Percentiles rank a stretch among this genome's conserved stretches.
Evolutionary conservation across 2,329 filamentous ascomycete genomes (phyloP).

Genomic region (Neoarthrinium moseri): DNA sequence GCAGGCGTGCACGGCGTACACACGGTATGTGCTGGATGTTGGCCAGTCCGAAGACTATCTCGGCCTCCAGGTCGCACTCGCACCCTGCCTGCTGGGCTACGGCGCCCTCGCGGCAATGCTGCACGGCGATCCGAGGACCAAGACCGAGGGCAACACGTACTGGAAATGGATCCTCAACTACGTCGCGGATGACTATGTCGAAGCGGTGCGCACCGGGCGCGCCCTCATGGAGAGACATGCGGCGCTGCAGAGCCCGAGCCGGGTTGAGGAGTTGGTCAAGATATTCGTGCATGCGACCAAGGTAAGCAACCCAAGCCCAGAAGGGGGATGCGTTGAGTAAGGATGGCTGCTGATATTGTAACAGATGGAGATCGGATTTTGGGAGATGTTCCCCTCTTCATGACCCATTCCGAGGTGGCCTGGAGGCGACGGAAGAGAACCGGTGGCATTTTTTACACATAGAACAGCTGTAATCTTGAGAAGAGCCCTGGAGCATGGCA

Average conservation of each 20-base stretch:
- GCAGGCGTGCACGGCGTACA: constrained; percentile 67
- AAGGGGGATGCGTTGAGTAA: background rate
- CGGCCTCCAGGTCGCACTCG: constrained; percentile 78
- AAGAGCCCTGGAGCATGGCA: too few species aligned
- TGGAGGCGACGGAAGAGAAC: too few species aligned
- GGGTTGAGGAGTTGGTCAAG: constrained; percentile 78
- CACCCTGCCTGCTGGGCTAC: constrained; percentile 90
- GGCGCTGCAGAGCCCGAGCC: constrained; percentile 66
- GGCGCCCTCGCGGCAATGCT: constrained; percentile 74
- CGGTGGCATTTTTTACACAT: too few species aligned
- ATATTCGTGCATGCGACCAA: constrained; percentile 89
- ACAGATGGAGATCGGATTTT: constrained; percentile 55
- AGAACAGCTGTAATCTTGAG: too few species aligned
- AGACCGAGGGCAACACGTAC: constrained; percentile 68
- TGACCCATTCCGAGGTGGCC: too few species aligned
- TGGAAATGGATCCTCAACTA: constrained; percentile 94
- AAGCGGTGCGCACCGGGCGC: constrained; percentile 68
- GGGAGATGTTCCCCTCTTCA: constrained; percentile 49
- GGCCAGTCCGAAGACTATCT: constrained; percentile 87
- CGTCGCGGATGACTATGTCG: constrained; percentile 72
- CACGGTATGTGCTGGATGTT: constrained; percentile 81
- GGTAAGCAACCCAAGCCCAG: constrained; percentile 47
- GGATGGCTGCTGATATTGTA: background rate
- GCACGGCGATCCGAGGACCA: constrained; percentile 59
- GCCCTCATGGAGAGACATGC: constrained; percentile 76